Conservation (phyloP, 208 protist species). For the Trichomonas vaginalis region DNA sequence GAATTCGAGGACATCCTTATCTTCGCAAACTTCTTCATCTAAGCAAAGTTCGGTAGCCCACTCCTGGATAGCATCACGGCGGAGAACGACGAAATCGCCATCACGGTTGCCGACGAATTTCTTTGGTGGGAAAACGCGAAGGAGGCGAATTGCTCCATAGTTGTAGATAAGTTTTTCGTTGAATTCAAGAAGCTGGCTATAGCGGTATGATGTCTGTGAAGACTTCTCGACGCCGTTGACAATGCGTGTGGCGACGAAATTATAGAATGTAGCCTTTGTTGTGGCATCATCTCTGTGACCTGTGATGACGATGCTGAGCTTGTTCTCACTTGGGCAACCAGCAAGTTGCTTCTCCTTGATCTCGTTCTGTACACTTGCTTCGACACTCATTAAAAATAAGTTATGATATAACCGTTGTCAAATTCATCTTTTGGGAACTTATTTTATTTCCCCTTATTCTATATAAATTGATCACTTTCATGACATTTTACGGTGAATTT, state of each 20-base stretch:
- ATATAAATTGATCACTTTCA: too few species aligned
- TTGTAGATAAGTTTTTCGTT: background rate
- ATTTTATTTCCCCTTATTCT: too few species aligned
- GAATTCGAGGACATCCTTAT: background rate
- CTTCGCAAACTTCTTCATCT: background rate
- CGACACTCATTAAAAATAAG: background rate
- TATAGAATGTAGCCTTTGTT: background rate
- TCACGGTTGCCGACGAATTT: background rate
- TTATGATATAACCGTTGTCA: background rate
- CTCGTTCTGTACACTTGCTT: background rate
- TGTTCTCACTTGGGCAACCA: background rate
- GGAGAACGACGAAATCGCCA: background rate
- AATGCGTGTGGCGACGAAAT: background rate
- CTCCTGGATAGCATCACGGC: background rate
- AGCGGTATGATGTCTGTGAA: background rate
- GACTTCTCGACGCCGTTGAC: background rate
- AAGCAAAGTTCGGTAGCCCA: background rate
- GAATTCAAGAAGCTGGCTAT: background rate
- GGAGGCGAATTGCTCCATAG: background rate
- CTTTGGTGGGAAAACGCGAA: conserved; percentile 3
- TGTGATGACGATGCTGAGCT: background rate
- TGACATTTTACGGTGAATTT: too few species aligned
- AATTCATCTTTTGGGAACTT: too few species aligned
- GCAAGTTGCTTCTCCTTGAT: background rate
- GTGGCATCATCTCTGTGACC: background rate